phyloP scores from a whole-genome alignment of 2,329 filamentous ascomycete genomes.

The Monilinia fructigena region DNA sequence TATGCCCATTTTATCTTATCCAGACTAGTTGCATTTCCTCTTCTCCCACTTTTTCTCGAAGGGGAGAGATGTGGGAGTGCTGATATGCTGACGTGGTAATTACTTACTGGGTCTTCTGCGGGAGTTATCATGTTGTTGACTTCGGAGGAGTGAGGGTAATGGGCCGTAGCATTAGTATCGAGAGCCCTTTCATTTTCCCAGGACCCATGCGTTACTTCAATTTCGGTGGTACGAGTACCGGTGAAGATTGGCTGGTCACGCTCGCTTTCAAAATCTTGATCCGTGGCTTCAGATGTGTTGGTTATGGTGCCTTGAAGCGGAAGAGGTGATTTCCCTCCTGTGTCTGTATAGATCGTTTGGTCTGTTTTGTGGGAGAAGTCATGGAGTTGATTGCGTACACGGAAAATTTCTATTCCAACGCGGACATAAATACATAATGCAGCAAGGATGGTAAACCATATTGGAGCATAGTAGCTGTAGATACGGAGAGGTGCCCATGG shows the following conservation, averaged over 20 bases:
- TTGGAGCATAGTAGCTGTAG: constrained; percentile 69
- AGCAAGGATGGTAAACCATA: constrained; percentile 62
- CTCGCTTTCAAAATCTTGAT: constrained; percentile 1
- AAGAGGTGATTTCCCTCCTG: constrained; percentile 41
- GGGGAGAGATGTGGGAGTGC: neutral
- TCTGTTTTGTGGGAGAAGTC: constrained; percentile 19
- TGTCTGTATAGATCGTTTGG: neutral
- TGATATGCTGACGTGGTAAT: constrained; percentile 27
- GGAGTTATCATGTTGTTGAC: neutral
- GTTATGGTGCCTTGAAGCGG: neutral
- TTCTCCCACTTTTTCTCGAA: neutral
- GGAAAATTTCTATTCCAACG: constrained; percentile 64
- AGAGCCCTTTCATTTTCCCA: constrained; percentile 15
- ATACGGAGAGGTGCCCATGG: constrained; percentile 71
- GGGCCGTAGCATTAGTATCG: neutral
- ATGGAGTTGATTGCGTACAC: constrained; percentile 49
- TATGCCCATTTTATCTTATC: constrained; percentile 68
- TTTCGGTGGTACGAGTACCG: constrained; percentile 31
- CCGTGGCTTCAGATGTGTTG: neutral
- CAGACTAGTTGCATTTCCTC: constrained; percentile 32
- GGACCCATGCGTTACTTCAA: constrained; percentile 29
- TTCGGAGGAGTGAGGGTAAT: neutral
- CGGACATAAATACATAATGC: constrained; percentile 65
- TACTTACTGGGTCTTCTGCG: constrained; percentile 15
- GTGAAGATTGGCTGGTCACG: constrained; percentile 20